Evolutionary conservation across 164 flowering plant genomes (phyloP).

Genomic region (Magnolia officinalis): DNA sequence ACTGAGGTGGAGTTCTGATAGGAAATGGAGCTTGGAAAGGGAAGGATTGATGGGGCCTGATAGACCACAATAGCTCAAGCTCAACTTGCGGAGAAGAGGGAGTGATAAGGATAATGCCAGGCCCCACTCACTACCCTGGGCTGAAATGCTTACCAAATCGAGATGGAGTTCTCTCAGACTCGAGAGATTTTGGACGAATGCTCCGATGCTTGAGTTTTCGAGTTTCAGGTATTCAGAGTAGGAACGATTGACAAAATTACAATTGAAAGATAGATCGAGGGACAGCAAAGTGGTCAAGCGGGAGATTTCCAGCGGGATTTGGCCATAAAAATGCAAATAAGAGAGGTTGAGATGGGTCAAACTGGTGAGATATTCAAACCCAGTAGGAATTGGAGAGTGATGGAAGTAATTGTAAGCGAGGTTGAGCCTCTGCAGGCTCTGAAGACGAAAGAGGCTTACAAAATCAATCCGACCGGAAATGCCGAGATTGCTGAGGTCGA

Average conservation of each 20-base stretch:
- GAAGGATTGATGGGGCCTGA: no score
- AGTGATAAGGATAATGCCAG: not conserved
- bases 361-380: no score
- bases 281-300: not conserved
- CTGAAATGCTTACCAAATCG: not conserved
- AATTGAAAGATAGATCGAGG: not conserved
- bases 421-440: not conserved
- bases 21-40: no score
- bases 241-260: not conserved
- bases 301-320: not conserved
- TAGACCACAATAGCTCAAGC: not conserved
- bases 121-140: not conserved
- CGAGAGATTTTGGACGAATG: not conserved
- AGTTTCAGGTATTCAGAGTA: not conserved
- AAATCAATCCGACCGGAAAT: not conserved
- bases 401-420: no score
- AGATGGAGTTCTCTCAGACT: not conserved
- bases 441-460: not conserved
- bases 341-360: no score
- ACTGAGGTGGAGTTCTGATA: no score
- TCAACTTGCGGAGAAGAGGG: not conserved
- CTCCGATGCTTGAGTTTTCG: not conserved
- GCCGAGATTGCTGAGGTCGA: not conserved
- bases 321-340: no score
- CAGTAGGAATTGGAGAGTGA: no score